phyloP scores from a whole-genome alignment of 192 early-diverging fungal species.

The Coemansia sp. region DNA sequence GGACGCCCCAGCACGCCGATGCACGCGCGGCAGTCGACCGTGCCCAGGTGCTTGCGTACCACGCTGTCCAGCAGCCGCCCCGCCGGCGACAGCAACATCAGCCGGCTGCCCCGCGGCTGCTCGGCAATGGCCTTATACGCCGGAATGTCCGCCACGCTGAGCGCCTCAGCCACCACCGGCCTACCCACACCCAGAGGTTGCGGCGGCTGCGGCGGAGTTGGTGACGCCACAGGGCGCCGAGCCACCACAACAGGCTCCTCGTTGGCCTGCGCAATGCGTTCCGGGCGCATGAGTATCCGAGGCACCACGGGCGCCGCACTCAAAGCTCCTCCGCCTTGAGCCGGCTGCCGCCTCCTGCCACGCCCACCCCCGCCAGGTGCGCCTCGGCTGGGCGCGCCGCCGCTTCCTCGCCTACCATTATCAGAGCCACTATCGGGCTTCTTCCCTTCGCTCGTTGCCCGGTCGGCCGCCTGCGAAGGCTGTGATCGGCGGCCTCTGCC shows the following conservation, averaged over 20 bases:
- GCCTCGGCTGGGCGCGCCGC: background rate
- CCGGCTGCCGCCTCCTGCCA: background rate
- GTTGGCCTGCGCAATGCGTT: slow-evolving; percentile 3
- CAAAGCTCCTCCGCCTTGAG: background rate
- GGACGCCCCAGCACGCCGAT: slow-evolving; percentile 28
- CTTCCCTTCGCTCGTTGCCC: background rate
- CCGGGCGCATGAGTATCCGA: slow-evolving; percentile 29
- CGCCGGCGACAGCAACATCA: slow-evolving; percentile 11
- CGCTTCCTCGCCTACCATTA: background rate
- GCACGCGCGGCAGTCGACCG: slow-evolving; percentile 10
- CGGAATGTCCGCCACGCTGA: background rate
- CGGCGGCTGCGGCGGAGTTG: background rate
- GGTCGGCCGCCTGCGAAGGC: background rate
- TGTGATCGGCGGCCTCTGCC: background rate
- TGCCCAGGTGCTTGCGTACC: slow-evolving; percentile 12
- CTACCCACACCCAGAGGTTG: background rate
- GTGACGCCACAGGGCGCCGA: background rate
- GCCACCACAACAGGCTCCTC: background rate
- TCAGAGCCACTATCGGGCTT: background rate
- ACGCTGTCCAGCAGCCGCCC: slow-evolving; percentile 18
- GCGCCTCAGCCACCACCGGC: background rate
- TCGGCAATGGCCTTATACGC: background rate
- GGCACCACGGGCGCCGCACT: slow-evolving; percentile 9
- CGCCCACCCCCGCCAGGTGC: background rate
- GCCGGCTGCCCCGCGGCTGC: background rate